These are phyloP conservation scores for Tillandsia leiboldiana DNA, from an alignment of 176 grass and related monocot species.

Conservation along the genomic window DNA sequence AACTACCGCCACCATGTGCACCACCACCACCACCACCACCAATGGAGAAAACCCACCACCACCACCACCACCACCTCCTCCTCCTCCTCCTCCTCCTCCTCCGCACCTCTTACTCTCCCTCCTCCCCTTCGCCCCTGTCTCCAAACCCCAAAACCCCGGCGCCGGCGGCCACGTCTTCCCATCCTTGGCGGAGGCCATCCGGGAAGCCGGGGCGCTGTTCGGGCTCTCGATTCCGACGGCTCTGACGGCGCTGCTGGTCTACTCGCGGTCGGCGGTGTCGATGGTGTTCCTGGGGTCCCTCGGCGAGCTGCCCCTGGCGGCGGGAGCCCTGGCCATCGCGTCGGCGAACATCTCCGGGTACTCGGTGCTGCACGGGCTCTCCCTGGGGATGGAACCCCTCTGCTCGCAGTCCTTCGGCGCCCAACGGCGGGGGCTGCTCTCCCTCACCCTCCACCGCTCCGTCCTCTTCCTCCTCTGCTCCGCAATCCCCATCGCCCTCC, in stretches of 20 bases:
- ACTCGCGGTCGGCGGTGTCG: slow-evolving; percentile 68
- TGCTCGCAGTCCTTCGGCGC: slow-evolving; percentile 92
- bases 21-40: slow-evolving; percentile 15
- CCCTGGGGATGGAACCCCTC: slow-evolving; percentile 94
- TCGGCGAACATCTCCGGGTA: slow-evolving; percentile 96
- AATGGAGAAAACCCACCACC: neutral
- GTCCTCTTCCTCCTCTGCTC: slow-evolving; percentile 91
- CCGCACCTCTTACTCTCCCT: neutral
- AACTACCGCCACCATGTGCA: slow-evolving; percentile 18
- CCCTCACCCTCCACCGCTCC: slow-evolving; percentile 71
- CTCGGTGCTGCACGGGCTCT: slow-evolving; percentile 75
- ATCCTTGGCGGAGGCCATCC: slow-evolving; percentile 18
- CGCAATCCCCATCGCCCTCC: slow-evolving; percentile 56
- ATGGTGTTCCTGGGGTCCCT: slow-evolving; percentile 88
- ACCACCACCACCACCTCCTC: slow-evolving; percentile 35
- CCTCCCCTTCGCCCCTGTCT: neutral
- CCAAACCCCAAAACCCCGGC: neutral
- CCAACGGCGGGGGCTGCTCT: slow-evolving; percentile 45
- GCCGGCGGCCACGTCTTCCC: neutral
- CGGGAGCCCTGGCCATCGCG: slow-evolving; percentile 74
- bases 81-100: slow-evolving; percentile 14
- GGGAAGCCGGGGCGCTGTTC: slow-evolving; percentile 52
- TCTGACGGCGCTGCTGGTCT: slow-evolving; percentile 64
- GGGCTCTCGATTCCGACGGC: slow-evolving; percentile 76
- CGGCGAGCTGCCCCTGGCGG: slow-evolving; percentile 76